Evolutionary conservation across 768 basidiomycete genomes (phyloP), one percentile per base, ranked within the genome.

Genomic region (Leccinum fibrillosum): DNA sequence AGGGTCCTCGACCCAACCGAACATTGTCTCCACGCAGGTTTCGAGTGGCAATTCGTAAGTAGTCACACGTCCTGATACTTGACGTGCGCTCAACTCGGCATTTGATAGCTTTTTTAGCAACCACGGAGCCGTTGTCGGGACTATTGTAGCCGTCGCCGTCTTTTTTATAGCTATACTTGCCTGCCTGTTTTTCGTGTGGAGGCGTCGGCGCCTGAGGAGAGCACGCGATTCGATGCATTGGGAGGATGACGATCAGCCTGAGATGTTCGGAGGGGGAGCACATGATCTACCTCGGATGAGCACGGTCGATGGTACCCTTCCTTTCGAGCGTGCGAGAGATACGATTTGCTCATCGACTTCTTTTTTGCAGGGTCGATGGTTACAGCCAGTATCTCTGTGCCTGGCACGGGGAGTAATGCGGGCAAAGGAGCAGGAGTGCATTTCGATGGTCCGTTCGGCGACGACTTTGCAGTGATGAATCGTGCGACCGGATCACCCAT

Each of bases 61-160:
- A 21, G 59, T 26, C 7, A 26, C 26, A 5, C n/a, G n/a, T 34
- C 44, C 35, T 28, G 10, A 35, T 32, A 9, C 5, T 42, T 21
- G 5, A 32, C n/a, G 2, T 32, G 15, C 45, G 10, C 42, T 66
- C 15, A 57, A 45, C n/a, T 12, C 59, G 7, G n/a, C 32, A 48
- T 62, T 39, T 45, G 12, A n/a, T 56, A 86, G 84, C 11, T 86
- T 91, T 73, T 82, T 90, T 63, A 72, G 76, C 48, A 86, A 92
- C 66, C 83, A 77, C 32, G 84, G 85, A 2, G 86, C 85, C 12
- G 85, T 90, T 4, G 84, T 86, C 2, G 90, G 87, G 6, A 82
- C 86, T 19, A 92, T 92, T 69, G 77, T 88, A 7, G 84, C 78
- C 13, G 79, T 87, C 39, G 90, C 86, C 9, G 66, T 92, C 21